Evolutionary conservation across 2,329 filamentous ascomycete genomes (phyloP).

Genomic region (Pseudogymnoascus sp.): DNA sequence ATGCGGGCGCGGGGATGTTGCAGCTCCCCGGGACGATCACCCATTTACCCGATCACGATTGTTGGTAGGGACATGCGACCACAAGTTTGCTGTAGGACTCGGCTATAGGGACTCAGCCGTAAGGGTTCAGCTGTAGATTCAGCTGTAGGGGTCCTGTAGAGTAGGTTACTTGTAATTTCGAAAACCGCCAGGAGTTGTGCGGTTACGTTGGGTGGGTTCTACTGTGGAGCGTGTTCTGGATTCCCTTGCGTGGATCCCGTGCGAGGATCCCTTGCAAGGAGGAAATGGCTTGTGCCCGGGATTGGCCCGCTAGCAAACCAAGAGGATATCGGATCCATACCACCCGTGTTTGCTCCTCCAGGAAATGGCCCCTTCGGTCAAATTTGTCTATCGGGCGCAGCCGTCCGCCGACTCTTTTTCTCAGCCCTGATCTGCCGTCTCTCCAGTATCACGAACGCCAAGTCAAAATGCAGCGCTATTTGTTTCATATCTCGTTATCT

Average conservation of each 20-base stretch:
- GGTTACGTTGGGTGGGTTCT: neutral
- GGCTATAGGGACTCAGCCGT: neutral
- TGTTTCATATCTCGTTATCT: neutral
- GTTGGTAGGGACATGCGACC: neutral
- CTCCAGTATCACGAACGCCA: neutral
- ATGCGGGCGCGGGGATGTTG: neutral
- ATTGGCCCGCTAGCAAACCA: neutral
- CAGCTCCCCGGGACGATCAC: neutral
- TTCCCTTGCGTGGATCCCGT: conserved; percentile 1
- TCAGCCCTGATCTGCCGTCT: neutral
- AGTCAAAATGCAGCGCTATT: neutral
- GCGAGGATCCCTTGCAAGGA: neutral
- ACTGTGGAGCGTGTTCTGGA: neutral
- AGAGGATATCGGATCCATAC: neutral
- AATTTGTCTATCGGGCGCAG: neutral
- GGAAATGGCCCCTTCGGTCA: neutral
- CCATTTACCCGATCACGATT: conserved; percentile 5
- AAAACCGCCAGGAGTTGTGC: neutral
- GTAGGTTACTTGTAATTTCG: neutral
- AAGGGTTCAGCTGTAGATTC: neutral
- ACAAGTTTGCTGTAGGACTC: neutral
- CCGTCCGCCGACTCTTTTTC: neutral
- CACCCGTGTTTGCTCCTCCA: neutral
- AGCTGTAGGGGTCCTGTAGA: neutral
- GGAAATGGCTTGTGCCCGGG: neutral